Base-by-base conservation (phyloP, 1,284 basidiomycete genomes). In the Ustilago nuda region DNA sequence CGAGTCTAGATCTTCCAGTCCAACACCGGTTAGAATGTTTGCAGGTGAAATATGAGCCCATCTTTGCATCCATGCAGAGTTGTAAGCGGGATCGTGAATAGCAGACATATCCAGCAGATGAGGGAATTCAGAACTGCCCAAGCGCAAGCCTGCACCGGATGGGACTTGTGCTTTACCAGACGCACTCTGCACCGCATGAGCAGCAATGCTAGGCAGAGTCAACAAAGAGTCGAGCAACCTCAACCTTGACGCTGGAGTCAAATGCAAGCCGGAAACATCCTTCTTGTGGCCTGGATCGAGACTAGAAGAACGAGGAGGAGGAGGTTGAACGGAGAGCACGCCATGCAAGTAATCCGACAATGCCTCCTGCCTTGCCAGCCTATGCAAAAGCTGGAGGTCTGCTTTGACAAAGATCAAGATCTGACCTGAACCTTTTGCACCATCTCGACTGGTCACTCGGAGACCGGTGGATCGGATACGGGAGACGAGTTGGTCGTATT, bases 51-150 rank as follows among this genome's bases (percentile, higher is more conserved):
- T 72, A 54, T 78, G 75, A n/a, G 73, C 60, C 82, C 80, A 84
- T 2, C 76, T 54, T 37, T 79, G 72, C 35, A 86, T 58, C 84
- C 84, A 86, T 3, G 64, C 71, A 11, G 59, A 50, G 56, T 86
- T 81, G 76, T 81, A 86, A 11, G 27, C 32, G 1, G 64, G 69
- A 52, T 86, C 82, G 63, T 86, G 84, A 41, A 86, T 76, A 11
- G 84, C 72, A 17, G 71, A 75, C 70, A 86, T 82, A 56, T 84
- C 82, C 27, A 82, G 62, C 27, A 86, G 66, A 30, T 83, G 76
- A 2, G 84, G 84, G 63, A 75, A 86, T 32, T 78, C 76, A 11
- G 66, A 43, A 8, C 61, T 59, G 1, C 66, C 66, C 41, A 80
- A 17, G 0, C 74, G 35, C 17, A 85, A 50, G 6, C 79, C 81